Percentiles rank a stretch among this genome's conserved stretches.
Evolutionary conservation across 1,284 basidiomycete species (phyloP).

Genomic region (Rhodofomes roseus): DNA sequence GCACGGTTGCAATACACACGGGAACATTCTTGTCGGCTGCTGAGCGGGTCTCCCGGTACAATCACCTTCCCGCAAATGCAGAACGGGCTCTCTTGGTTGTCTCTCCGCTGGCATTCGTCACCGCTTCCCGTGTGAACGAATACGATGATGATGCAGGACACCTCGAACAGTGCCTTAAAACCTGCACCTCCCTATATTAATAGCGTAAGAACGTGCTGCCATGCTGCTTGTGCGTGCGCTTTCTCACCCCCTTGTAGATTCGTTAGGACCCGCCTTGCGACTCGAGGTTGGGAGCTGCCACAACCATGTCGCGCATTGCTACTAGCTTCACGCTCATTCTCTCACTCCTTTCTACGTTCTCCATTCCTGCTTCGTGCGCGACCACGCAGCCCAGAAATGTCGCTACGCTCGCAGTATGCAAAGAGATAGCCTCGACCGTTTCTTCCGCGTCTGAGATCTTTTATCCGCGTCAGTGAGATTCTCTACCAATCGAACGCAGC

Average conservation of each 20-base stretch:
- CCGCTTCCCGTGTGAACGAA: background rate
- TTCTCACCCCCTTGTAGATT: background rate
- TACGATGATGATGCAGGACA: background rate
- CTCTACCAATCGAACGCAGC: constrained; percentile 6
- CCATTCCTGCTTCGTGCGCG: background rate
- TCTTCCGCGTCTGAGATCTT: background rate
- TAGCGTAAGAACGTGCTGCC: background rate
- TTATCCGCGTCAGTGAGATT: background rate
- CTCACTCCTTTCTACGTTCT: background rate
- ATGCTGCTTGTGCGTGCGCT: background rate
- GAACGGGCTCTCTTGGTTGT: background rate
- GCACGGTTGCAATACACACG: background rate
- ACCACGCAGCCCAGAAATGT: background rate
- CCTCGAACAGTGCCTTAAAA: background rate
- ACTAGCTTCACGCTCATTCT: background rate
- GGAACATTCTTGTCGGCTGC: background rate
- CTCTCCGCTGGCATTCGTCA: background rate
- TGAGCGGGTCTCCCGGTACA: background rate
- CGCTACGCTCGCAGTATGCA: background rate
- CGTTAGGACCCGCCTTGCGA: background rate
- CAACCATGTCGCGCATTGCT: background rate
- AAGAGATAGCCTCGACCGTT: background rate
- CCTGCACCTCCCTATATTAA: background rate
- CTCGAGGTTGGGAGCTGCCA: background rate
- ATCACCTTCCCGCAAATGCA: background rate